Evolutionary conservation across 495 filamentous ascomycete genomes (phyloP).

Genomic region (Penicillium maclennaniae): DNA sequence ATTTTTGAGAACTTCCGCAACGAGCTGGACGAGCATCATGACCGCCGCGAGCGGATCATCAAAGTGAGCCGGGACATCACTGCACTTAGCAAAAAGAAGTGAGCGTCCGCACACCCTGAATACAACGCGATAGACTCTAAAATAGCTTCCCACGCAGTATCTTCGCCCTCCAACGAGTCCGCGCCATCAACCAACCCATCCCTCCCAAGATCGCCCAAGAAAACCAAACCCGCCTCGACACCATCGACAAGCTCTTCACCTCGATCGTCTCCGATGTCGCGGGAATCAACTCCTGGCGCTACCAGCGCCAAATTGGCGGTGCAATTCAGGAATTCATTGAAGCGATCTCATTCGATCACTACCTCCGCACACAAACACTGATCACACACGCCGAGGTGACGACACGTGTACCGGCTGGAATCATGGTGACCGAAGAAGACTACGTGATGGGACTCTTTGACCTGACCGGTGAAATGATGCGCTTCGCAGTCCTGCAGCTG

Average conservation of each 20-base stretch:
- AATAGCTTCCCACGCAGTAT: constrained; percentile 53
- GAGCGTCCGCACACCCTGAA: background rate
- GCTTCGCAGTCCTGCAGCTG: constrained; percentile 76
- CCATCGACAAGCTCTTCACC: constrained; percentile 65
- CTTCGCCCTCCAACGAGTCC: constrained; percentile 83
- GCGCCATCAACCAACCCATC: constrained; percentile 58
- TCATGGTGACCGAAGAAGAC: constrained; percentile 73
- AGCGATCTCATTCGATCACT: constrained; percentile 80
- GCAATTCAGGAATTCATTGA: constrained; percentile 93
- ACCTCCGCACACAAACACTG: constrained; percentile 71
- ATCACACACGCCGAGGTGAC: constrained; percentile 60
- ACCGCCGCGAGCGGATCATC: constrained; percentile 82
- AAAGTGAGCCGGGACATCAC: constrained; percentile 91
- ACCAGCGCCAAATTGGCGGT: constrained; percentile 66
- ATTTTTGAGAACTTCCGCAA: constrained; percentile 84
- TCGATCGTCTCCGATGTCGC: constrained; percentile 68
- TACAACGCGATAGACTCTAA: background rate
- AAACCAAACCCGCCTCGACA: constrained; percentile 56
- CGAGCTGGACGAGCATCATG: constrained; percentile 92
- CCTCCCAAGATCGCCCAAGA: constrained; percentile 63
- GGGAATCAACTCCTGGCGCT: constrained; percentile 76
- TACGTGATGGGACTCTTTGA: constrained; percentile 92
- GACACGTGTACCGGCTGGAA: constrained; percentile 44
- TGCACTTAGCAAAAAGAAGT: constrained; percentile 96
- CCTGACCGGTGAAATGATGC: constrained; percentile 91